Evolutionary conservation across 2,329 filamentous ascomycete species (phyloP), one percentile per base, ranked within the genome.

Genomic region (Trichoderma sp.): DNA sequence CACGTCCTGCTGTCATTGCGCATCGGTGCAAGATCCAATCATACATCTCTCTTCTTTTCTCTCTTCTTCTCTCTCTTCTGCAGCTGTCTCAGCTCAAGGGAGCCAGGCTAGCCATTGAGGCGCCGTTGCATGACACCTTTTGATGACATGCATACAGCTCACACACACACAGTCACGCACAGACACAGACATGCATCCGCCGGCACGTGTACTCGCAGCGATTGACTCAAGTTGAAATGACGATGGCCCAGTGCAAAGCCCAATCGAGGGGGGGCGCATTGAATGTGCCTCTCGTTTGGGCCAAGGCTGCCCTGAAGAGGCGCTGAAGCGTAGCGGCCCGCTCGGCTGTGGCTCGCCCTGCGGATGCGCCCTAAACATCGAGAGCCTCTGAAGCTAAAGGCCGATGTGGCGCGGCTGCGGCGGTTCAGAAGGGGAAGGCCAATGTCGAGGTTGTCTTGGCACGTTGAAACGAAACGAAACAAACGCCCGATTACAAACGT

Each of bases 291-390:
- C 37, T 43, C 40, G 16, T 49, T 49, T 49, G 47, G 47, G 47
- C 47, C 21, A 49, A 49, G 47, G n/a, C n/a, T 47, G 47, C 47
- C n/a, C 47, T 49, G 47, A 5, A 24, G 47, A 24, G 11, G 47
- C 47, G 47, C 47, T 63, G 60, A 31, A 47, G 19, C 10, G 19
- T 52, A 59, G 64, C 64, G 64, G 64, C 55, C 64, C 64, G 63
- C 55, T 58, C 63, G 63, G 55, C 55, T 67, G n/a, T 27, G 53
- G 33, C 24, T 29, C 27, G 21, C 35, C 62, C 35, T 65, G 62
- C 35, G 31, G 35, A 49, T 49, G 40, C 33, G 58, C 27, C 37
- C 43, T 31, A 27, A 13, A 43, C 24, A 40, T 3, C 33, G 29
- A n/a, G 19, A 43, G 40, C 14, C 27, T 19, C 14, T n/a, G 13